Base-by-base conservation (phyloP, 305 asterid genomes). In the Fraxinus velutina region DNA sequence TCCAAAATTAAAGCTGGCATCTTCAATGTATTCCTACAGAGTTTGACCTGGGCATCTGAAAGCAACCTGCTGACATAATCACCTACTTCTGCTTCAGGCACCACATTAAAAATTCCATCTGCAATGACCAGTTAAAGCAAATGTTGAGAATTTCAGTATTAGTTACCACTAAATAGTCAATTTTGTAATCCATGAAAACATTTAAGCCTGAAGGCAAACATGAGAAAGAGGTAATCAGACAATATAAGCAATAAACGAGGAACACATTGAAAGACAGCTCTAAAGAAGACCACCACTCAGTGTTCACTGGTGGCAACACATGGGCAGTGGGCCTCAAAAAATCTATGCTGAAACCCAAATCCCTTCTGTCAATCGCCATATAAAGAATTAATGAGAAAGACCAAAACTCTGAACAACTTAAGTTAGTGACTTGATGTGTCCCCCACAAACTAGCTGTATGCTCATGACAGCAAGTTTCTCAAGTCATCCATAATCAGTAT, bases 1-100 rank as follows among this genome's bases (percentile, higher is more conserved):
- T 94, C 98, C 91, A 96, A 86, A 84, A 94, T 89, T 78, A 96
- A 77, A 81, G 98, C 91, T 4, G 99, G 99, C 99, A 96, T 94
- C 88, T 89, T 91, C 80, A 94, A 64, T 73, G 89, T 85, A 87
- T 73, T 86, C 87, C 98, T 85, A 79, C 88, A 90, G 80, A 92
- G 93, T 87, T 87, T 93, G 75, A 90, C 78, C 84, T 89, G 89
- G 17, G 88, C 87, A 74, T 92, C 92, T 27, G 91, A 84, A 71
- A 94, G 92, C 88, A 96, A 75, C 82, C 83, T 85, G 85, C 86
- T 87, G 8, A 91, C 78, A 36, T 85, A 89, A 68, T 88, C 91
- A 30, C 89, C 75, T 81, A 90, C 84, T 88, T 93, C 97, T 80
- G 90, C 87, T 22, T 89, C 87, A 76, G 94, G 88, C 66, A 88